A percentile compares a stretch with the other conserved stretches of the same genome.
Conservation (phyloP, 257 asterid genomes). For the Coffea eugenioides region DNA sequence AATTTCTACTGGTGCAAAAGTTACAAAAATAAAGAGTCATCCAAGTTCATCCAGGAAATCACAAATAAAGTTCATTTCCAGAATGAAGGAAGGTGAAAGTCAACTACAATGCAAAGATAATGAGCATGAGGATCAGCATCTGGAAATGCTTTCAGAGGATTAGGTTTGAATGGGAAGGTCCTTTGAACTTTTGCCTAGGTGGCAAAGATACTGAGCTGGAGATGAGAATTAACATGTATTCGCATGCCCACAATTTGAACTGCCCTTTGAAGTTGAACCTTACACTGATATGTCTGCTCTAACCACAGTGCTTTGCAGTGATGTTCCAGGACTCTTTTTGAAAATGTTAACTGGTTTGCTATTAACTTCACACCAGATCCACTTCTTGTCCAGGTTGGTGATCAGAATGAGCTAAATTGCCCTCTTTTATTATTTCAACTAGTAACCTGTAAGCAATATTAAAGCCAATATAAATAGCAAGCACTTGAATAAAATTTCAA, state of each 20-base stretch:
- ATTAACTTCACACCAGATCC: background rate
- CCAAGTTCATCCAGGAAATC: background rate
- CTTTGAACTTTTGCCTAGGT: background rate
- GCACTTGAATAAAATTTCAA: background rate
- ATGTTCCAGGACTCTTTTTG: no score
- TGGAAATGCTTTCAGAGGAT: conserved; percentile 10
- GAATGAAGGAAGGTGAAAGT: background rate
- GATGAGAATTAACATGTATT: background rate
- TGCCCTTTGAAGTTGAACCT: no score
- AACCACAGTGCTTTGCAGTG: no score
- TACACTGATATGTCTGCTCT: no score
- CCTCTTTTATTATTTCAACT: background rate
- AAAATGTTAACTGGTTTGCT: background rate
- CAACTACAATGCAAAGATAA: background rate
- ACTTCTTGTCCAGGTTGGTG: background rate
- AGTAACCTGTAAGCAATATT: background rate
- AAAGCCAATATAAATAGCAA: background rate
- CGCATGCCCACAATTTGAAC: no score
- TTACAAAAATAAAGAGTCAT: no score
- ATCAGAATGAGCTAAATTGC: conserved; percentile 1
- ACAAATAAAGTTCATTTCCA: background rate
- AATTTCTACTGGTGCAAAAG: background rate
- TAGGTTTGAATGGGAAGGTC: background rate
- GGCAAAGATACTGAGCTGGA: conserved; percentile 1
- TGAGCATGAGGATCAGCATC: background rate